These are phyloP conservation scores for Chaetomiaceae sp. DNA, from an alignment of 2,329 filamentous ascomycete species.

Conservation along the genomic window DNA sequence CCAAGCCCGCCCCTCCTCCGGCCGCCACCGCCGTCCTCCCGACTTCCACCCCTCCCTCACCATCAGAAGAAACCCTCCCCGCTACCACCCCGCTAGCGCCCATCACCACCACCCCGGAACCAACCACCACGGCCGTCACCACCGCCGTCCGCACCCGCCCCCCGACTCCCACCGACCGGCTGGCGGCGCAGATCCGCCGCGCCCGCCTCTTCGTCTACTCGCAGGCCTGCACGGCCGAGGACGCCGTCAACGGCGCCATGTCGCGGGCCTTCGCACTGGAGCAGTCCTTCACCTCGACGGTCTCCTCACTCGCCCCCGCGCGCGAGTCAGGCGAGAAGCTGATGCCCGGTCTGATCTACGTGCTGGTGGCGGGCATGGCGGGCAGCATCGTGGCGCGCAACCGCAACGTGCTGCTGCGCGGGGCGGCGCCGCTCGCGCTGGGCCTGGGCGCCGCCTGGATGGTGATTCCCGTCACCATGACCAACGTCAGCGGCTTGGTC, in stretches of 20 bases:
- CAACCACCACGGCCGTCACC: constrained; percentile 26
- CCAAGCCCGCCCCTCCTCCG: constrained; percentile 29
- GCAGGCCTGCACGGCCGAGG: constrained; percentile 69
- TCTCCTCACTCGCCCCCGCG: constrained; percentile 82
- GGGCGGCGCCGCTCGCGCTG: constrained; percentile 69
- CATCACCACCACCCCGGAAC: constrained; percentile 17
- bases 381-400: constrained; percentile 87
- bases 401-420: constrained; percentile 76
- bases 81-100: constrained; percentile 2
- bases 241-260: constrained; percentile 76
- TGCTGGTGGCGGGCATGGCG: constrained; percentile 90
- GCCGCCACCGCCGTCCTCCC: constrained; percentile 18
- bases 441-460: constrained; percentile 79
- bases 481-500: constrained; percentile 76
- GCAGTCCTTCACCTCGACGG: constrained; percentile 80
- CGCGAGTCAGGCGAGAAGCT: constrained; percentile 82
- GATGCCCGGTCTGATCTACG: constrained; percentile 85
- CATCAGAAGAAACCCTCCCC: constrained; percentile 23
- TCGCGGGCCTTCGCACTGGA: constrained; percentile 79
- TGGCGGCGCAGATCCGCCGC: constrained; percentile 75
- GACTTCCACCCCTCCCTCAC: constrained; percentile 25
- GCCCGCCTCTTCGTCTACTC: constrained; percentile 76
- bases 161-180: constrained; percentile 82
- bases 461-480: constrained; percentile 82
- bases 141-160: constrained; percentile 27